phyloP scores from a whole-genome alignment of 148 eudicot species.

The Arctostaphylos glauca region DNA sequence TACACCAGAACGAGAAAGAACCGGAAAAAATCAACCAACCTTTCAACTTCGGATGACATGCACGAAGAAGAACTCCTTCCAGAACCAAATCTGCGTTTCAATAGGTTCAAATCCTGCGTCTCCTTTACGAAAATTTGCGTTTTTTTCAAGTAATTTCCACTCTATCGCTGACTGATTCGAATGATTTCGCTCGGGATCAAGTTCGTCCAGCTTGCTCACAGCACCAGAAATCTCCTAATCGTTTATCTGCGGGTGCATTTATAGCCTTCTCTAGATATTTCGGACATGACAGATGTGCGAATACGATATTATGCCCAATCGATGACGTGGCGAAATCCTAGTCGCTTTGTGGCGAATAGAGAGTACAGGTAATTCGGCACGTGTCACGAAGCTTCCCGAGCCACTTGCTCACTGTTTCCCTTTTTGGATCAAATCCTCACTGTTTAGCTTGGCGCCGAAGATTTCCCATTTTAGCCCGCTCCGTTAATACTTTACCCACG shows the following conservation, averaged over 20 bases:
- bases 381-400: constrained; percentile 23
- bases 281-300: no score
- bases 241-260: constrained; percentile 13
- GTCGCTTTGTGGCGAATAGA: background rate
- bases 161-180: background rate
- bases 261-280: constrained; percentile 40
- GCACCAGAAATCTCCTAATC: background rate
- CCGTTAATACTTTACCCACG: background rate
- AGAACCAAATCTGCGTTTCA: background rate
- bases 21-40: constrained; percentile 15
- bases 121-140: background rate
- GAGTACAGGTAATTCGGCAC: background rate
- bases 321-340: constrained; percentile 27
- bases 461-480: background rate
- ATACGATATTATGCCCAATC: background rate
- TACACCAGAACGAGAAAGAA: background rate
- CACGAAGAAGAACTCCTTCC: background rate
- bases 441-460: background rate
- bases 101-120: background rate
- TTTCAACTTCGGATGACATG: constrained; percentile 7
- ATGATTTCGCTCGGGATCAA: background rate
- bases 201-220: background rate
- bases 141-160: background rate
- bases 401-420: background rate
- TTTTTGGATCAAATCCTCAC: no score